Percentiles rank a stretch among this genome's conserved stretches.
Conservation (phyloP, 805 yeast genomes). For the Schizosaccharomyces cryophilus region DNA sequence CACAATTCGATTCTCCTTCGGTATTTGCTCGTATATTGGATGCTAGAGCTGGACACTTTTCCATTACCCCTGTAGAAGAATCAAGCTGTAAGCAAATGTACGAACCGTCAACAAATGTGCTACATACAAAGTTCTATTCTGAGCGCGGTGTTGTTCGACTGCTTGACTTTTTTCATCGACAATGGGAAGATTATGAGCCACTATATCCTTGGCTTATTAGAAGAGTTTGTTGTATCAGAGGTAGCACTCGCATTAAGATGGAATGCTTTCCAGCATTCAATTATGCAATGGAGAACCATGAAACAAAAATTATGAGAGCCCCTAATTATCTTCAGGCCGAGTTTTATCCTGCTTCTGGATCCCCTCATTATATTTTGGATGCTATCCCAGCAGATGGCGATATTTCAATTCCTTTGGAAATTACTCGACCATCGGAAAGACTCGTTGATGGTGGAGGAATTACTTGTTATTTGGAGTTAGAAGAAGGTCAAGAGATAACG, state of each 20-base stretch:
- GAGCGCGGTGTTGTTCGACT: not conserved
- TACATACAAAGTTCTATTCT: conserved; percentile 1
- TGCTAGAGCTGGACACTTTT: not conserved
- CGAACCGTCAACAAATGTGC: not conserved
- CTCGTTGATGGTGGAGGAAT: not conserved
- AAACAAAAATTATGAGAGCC: not conserved
- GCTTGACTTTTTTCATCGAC: conserved; percentile 2
- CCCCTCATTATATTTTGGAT: not conserved
- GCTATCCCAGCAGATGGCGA: not conserved
- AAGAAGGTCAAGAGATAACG: not conserved
- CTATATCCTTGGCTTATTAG: conserved; percentile 1
- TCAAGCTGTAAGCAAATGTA: conserved; percentile 1
- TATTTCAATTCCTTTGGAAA: not conserved
- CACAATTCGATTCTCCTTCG: not conserved
- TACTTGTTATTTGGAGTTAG: not conserved
- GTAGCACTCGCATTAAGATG: not conserved
- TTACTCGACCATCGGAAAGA: not conserved
- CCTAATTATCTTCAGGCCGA: not conserved
- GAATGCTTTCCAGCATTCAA: conserved; percentile 2
- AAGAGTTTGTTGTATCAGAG: not conserved
- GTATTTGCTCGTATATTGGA: conserved; percentile 1
- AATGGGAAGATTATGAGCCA: not conserved
- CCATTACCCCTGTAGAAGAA: not conserved
- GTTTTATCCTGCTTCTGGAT: not conserved
- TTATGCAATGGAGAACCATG: not conserved